Evolutionary conservation across 108 stramenopile species (phyloP), one percentile per base, ranked within the genome.

Genomic region (Discostella pseudostelligera): DNA sequence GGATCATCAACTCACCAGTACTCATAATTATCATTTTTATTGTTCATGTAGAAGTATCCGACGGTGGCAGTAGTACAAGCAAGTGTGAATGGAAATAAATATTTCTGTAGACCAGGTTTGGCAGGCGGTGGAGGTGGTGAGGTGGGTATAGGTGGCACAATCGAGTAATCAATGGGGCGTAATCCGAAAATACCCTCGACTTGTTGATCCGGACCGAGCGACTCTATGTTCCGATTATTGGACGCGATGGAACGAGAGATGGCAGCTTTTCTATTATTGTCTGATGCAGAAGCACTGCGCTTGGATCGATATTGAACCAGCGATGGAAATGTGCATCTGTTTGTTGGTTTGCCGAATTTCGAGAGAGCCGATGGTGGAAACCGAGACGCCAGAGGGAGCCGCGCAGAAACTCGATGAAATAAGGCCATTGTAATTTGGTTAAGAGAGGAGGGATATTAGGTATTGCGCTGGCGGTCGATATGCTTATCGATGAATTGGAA

Each of bases 11-110:
- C 44, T 44, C 21, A 19, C 74, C 82, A 83, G 50, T 80, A 83
- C 35, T 74, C 82, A 36, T 60, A 71, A 56, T 69, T 65, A 45
- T 83, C 82, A 70, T 80, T 77, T 25, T 80, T 58, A 59, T 80
- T 80, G 47, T 83, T 83, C 21, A 72, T 32, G 67, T 83, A 83
- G 50, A 83, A 60, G 62, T 83, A 83, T 12, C 35, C 50, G 0
- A 53, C 45, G 17, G 64, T 39, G 1, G 59, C 74, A 20, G 40
- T 13, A 11, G 39, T n/a, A n/a, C n/a, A 21, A 0, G 61, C 39
- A 16, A 79, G 4, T 10, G 51, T 54, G 8, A 53, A 6, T 0
- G 75, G 66, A 20, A 62, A 64, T 14, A 67, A 39, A 62, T 67
- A 77, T 47, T 67, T 80, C 16, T 21, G 40, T 51, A 72, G 16